Evolutionary conservation across 257 asterid genomes (phyloP).

Genomic region (Solanum gandarillasii): DNA sequence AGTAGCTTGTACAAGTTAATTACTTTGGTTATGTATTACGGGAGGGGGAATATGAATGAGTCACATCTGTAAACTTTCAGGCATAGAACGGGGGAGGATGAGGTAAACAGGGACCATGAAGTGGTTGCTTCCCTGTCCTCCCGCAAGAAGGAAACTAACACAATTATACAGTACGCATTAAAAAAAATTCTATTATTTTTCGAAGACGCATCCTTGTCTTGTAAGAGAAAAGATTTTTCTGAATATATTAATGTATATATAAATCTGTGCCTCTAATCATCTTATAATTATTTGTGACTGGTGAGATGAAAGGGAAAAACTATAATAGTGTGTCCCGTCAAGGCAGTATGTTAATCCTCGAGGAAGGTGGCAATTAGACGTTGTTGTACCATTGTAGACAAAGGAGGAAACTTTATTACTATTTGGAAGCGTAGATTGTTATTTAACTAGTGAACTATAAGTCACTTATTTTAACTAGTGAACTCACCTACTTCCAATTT

Average conservation of each 20-base stretch:
- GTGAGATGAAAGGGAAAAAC: not conserved
- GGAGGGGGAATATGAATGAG: not conserved
- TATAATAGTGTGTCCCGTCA: not conserved
- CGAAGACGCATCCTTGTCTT: not conserved
- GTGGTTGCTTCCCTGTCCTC: not conserved
- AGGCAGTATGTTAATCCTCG: not conserved
- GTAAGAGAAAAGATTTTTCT: not conserved
- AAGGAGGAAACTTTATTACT: not conserved
- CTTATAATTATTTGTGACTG: not conserved
- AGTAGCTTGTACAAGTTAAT: not conserved
- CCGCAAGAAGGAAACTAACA: not conserved
- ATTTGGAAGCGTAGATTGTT: not conserved
- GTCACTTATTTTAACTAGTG: not conserved
- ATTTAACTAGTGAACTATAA: not conserved
- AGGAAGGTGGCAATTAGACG: not conserved
- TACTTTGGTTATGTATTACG: not conserved
- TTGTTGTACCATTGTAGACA: not conserved
- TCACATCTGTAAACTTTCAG: not conserved
- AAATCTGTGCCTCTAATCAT: not conserved
- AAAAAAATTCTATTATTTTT: not conserved
- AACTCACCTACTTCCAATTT: not conserved
- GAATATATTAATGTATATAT: not conserved
- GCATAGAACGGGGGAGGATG: not conserved
- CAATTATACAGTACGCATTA: not conserved
- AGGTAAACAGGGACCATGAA: not conserved